These are phyloP conservation scores for Crithidia thermophila DNA, from an alignment of 208 protist species.

Conservation along the genomic window DNA sequence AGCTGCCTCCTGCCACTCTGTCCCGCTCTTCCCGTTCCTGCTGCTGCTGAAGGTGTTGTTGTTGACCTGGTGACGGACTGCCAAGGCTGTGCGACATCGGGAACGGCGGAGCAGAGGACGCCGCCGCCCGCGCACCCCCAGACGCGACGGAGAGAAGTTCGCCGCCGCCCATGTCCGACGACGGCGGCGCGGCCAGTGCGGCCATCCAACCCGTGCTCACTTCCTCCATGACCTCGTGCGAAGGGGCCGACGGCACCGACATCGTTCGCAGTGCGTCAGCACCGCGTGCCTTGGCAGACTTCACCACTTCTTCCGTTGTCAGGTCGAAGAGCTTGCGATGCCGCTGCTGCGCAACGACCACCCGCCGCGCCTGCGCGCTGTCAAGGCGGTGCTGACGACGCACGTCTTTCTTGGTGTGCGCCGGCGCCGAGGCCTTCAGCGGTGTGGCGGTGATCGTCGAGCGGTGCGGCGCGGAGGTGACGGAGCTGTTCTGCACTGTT, in stretches of 20 bases:
- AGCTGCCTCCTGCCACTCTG: too few species aligned
- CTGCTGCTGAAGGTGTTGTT: too few species aligned
- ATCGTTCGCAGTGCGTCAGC: too few species aligned
- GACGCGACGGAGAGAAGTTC: neutral
- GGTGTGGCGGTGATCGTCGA: neutral
- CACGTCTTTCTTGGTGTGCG: neutral
- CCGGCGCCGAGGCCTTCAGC: neutral
- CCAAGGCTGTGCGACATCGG: neutral
- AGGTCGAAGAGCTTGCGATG: slow-evolving; percentile 18
- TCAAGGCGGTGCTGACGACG: slow-evolving; percentile 5
- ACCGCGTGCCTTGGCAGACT: neutral
- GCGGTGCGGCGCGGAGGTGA: neutral
- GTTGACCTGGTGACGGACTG: too few species aligned
- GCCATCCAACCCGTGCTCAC: slow-evolving; percentile 10
- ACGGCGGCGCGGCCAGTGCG: neutral
- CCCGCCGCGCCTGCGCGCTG: slow-evolving; percentile 13
- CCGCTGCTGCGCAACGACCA: slow-evolving; percentile 6
- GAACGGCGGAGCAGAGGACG: neutral
- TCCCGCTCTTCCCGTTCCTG: too few species aligned
- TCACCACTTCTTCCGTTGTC: neutral
- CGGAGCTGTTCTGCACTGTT: neutral
- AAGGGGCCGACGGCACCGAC: too few species aligned
- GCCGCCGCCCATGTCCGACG: neutral
- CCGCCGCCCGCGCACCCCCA: neutral
- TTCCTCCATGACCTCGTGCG: neutral